phyloP scores from a whole-genome alignment of 371 early-diverging fungal species.

The Actinomortierella wolfii region DNA sequence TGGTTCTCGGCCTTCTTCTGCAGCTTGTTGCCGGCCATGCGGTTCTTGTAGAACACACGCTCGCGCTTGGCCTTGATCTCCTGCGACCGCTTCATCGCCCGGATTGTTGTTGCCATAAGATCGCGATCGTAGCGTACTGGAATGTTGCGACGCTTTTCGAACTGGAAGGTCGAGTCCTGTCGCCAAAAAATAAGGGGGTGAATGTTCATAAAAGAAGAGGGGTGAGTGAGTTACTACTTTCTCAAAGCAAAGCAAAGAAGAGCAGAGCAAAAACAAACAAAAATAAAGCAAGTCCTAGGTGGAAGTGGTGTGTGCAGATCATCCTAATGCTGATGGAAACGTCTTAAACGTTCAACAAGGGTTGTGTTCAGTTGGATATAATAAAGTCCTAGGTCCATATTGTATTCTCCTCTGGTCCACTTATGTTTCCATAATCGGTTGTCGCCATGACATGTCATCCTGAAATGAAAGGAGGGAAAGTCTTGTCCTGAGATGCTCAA shows the following conservation, averaged over 20 bases:
- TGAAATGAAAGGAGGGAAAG: no score
- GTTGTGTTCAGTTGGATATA: neutral
- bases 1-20: constrained; percentile 76
- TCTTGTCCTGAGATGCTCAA: no score
- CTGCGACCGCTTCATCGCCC: constrained; percentile 95
- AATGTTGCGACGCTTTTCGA: constrained; percentile 97
- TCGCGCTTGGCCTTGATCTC: constrained; percentile 93
- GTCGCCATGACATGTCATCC: no score
- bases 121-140: constrained; percentile 97
- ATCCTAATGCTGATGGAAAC: no score
- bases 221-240: neutral
- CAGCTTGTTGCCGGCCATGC: constrained; percentile 84
- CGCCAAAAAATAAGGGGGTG: constrained; percentile 1
- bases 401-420: neutral
- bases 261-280: no score
- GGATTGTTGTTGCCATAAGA: constrained; percentile 91
- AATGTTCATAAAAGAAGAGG: constrained; percentile 1
- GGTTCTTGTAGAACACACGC: constrained; percentile 85
- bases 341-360: no score
- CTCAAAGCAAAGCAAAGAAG: neutral
- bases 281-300: no score
- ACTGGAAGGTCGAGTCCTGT: constrained; percentile 94
- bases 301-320: no score
- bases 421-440: neutral
- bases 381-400: neutral